Evolutionary conservation across 176 grass and related monocot genomes (phyloP).

Genomic region (Phyllostachys edulis): DNA sequence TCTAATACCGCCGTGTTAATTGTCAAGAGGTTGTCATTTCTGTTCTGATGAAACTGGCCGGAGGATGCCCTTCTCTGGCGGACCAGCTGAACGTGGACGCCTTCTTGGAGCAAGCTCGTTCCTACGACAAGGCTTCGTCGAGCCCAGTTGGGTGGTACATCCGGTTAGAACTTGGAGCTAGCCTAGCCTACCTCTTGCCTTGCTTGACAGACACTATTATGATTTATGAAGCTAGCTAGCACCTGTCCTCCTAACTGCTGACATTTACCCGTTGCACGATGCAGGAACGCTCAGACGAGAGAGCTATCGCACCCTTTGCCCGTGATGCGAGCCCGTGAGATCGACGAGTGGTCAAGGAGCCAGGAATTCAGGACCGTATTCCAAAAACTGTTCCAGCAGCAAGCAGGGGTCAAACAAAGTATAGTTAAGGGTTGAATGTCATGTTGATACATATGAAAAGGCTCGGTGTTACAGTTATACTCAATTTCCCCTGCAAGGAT

Average conservation of each 20-base stretch:
- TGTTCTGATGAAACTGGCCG: slow-evolving; percentile 95
- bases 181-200: no score
- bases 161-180: slow-evolving; percentile 43
- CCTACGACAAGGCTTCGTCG: slow-evolving; percentile 83
- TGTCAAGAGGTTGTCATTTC: slow-evolving; percentile 97
- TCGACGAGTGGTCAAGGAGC: slow-evolving; percentile 88
- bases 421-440: background rate
- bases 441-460: background rate
- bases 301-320: slow-evolving; percentile 89
- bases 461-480: background rate
- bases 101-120: slow-evolving; percentile 97
- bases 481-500: background rate
- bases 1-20: slow-evolving; percentile 23
- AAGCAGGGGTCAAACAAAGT: background rate
- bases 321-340: slow-evolving; percentile 76
- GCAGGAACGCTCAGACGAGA: slow-evolving; percentile 83
- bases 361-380: slow-evolving; percentile 55
- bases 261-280: background rate
- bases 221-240: background rate
- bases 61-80: slow-evolving; percentile 81
- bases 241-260: no score
- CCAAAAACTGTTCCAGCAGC: slow-evolving; percentile 36
- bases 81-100: slow-evolving; percentile 91
- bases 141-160: slow-evolving; percentile 89
- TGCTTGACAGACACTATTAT: background rate